phyloP scores from a whole-genome alignment of 352 stramenopile species.

The Globisporangium cylindrosporum region DNA sequence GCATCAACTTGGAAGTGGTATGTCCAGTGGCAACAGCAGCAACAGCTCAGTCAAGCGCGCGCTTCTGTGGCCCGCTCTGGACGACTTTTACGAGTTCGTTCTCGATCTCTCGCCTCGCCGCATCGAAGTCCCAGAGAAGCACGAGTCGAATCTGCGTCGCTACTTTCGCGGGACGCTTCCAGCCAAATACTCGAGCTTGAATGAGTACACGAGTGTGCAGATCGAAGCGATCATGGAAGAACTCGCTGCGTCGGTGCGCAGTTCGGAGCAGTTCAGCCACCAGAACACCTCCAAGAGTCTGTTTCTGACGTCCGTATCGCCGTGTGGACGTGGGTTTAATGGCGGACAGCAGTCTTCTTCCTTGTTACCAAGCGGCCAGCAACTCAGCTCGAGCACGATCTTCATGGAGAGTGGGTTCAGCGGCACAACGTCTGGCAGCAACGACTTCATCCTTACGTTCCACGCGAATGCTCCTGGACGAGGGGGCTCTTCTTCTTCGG shows the following conservation, averaged over 20 bases:
- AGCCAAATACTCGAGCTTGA: conserved; percentile 39
- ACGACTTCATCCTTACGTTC: conserved; percentile 71
- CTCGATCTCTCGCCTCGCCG: conserved; percentile 55
- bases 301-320: conserved; percentile 59
- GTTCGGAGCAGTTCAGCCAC: conserved; percentile 36
- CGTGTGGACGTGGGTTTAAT: conserved; percentile 25
- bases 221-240: conserved; percentile 72
- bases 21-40: conserved; percentile 1
- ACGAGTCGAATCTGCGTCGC: conserved; percentile 26
- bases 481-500: conserved; percentile 16
- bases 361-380: conserved; percentile 13
- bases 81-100: conserved; percentile 78
- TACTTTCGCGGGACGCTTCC: conserved; percentile 39
- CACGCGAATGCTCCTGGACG: conserved; percentile 23
- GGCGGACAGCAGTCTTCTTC: conserved; percentile 9
- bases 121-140: conserved; percentile 31
- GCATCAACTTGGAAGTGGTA: conserved; percentile 1
- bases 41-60: conserved; percentile 36
- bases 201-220: conserved; percentile 57
- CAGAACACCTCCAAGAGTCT: conserved; percentile 27
- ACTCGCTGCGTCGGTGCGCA: conserved; percentile 51
- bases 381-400: conserved; percentile 51
- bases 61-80: conserved; percentile 65
- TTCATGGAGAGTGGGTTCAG: conserved; percentile 75
- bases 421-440: conserved; percentile 30